A percentile compares a stretch with the other conserved stretches of the same genome.
Conservation (phyloP, 2,329 filamentous ascomycete species). For the Aspergillus nomiae region DNA sequence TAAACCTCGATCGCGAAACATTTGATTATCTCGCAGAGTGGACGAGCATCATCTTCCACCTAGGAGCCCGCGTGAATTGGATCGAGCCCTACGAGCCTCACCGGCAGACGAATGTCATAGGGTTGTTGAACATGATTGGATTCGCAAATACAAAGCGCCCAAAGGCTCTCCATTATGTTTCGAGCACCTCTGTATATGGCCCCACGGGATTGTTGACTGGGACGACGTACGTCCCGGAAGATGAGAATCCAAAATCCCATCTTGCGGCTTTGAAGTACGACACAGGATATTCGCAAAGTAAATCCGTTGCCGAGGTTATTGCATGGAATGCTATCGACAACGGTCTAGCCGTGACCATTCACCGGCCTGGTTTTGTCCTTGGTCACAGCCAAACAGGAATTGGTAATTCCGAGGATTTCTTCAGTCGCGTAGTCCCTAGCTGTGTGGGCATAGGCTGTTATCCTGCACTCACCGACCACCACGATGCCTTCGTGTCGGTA, state of each 20-base stretch:
- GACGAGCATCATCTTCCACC: conserved; percentile 13
- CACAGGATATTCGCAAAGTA: conserved; percentile 17
- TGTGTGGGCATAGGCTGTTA: conserved; percentile 15
- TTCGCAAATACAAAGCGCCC: conserved; percentile 9
- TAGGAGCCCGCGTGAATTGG: conserved; percentile 10
- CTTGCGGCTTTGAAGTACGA: background rate
- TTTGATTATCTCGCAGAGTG: background rate
- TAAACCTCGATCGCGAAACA: background rate
- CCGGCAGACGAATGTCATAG: conserved; percentile 5
- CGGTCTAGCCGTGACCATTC: conserved; percentile 16
- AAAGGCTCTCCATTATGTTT: conserved; percentile 16
- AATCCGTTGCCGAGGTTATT: conserved; percentile 18
- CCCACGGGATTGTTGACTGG: conserved; percentile 5
- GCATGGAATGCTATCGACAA: conserved; percentile 17
- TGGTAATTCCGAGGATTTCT: conserved; percentile 9
- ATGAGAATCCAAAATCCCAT: conserved; percentile 3
- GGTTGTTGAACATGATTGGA: conserved; percentile 5
- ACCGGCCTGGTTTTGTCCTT: conserved; percentile 16
- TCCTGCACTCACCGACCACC: conserved; percentile 2
- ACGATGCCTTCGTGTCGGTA: conserved; percentile 10
- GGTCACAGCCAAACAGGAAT: conserved; percentile 16
- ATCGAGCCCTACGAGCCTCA: conserved; percentile 10
- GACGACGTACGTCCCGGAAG: conserved; percentile 3
- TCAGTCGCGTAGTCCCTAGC: conserved; percentile 12
- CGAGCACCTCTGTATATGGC: conserved; percentile 14